Conservation (phyloP, 2,329 filamentous ascomycete genomes). For the Fusarium algeriense region DNA sequence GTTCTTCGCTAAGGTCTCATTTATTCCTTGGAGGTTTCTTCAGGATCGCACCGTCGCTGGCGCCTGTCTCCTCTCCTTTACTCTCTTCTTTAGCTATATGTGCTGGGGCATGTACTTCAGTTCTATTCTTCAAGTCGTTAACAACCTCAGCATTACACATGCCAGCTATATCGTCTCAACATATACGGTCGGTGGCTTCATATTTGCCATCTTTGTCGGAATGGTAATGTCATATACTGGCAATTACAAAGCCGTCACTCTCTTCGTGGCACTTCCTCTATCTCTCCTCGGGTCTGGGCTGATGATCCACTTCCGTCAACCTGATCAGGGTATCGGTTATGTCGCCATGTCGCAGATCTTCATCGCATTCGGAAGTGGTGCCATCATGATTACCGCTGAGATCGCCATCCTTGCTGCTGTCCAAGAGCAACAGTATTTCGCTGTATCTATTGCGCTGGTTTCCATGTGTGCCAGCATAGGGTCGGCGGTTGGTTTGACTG, state of each 20-base stretch:
- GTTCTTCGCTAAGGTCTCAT: slow-evolving; percentile 45
- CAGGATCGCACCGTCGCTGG: slow-evolving; percentile 54
- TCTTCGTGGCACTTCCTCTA: slow-evolving; percentile 30
- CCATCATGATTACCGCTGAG: slow-evolving; percentile 27
- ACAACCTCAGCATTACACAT: slow-evolving; percentile 50
- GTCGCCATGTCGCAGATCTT: slow-evolving; percentile 31
- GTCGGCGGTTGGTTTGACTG: slow-evolving; percentile 24
- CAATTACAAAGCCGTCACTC: slow-evolving; percentile 23
- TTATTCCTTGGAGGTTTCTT: slow-evolving; percentile 25
- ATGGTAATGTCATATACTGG: slow-evolving; percentile 24
- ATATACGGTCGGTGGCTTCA: slow-evolving; percentile 52
- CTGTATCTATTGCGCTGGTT: slow-evolving; percentile 24
- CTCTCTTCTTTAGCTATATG: slow-evolving; percentile 52
- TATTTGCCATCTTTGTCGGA: slow-evolving; percentile 36
- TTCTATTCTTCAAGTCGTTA: slow-evolving; percentile 57
- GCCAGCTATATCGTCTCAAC: slow-evolving; percentile 55
- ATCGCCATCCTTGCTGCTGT: slow-evolving; percentile 38
- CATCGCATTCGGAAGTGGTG: slow-evolving; percentile 21
- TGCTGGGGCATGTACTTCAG: slow-evolving; percentile 57
- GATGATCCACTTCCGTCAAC: slow-evolving; percentile 36
- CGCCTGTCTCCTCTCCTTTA: slow-evolving; percentile 53
- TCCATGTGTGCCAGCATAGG: slow-evolving; percentile 29
- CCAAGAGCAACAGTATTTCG: slow-evolving; percentile 32
- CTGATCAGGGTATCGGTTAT: slow-evolving; percentile 25
- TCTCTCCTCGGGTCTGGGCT: slow-evolving; percentile 23